Evolutionary conservation across 2,329 filamentous ascomycete genomes (phyloP).

Genomic region (Trichophyton benhamiae): DNA sequence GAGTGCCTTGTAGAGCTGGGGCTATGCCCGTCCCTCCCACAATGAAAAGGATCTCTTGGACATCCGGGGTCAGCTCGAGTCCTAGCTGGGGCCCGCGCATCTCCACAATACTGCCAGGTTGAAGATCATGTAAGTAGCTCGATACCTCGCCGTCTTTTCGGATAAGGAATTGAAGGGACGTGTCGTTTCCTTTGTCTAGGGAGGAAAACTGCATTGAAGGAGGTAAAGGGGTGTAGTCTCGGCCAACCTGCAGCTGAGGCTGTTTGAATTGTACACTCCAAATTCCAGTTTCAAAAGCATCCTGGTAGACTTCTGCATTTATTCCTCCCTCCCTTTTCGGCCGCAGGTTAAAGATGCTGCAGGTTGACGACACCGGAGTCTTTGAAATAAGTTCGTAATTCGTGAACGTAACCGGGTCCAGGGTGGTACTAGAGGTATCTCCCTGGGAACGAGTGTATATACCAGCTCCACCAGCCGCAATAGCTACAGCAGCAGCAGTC

Average conservation of each 20-base stretch:
- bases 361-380: constrained; percentile 35
- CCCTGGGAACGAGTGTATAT: constrained; percentile 25
- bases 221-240: constrained; percentile 83
- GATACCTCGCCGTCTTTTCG: constrained; percentile 83
- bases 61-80: constrained; percentile 45
- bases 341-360: constrained; percentile 35
- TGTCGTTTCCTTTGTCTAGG: constrained; percentile 18
- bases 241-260: constrained; percentile 80
- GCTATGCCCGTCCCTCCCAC: constrained; percentile 90
- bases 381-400: constrained; percentile 32
- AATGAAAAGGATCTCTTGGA: constrained; percentile 60
- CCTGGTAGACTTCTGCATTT: constrained; percentile 29
- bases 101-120: constrained; percentile 53
- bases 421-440: constrained; percentile 16
- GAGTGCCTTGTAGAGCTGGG: constrained; percentile 69
- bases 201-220: constrained; percentile 22
- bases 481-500: constrained; percentile 24
- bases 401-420: constrained; percentile 30
- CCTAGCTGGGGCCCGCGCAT: constrained; percentile 68
- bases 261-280: constrained; percentile 93
- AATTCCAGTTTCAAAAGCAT: constrained; percentile 51
- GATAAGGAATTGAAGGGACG: constrained; percentile 58
- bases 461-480: constrained; percentile 26
- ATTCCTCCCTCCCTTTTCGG: constrained; percentile 15
- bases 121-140: constrained; percentile 58